Evolutionary conservation across 352 stramenopile genomes (phyloP), one percentile per base, ranked within the genome.

Genomic region (Phytophthora europaea): DNA sequence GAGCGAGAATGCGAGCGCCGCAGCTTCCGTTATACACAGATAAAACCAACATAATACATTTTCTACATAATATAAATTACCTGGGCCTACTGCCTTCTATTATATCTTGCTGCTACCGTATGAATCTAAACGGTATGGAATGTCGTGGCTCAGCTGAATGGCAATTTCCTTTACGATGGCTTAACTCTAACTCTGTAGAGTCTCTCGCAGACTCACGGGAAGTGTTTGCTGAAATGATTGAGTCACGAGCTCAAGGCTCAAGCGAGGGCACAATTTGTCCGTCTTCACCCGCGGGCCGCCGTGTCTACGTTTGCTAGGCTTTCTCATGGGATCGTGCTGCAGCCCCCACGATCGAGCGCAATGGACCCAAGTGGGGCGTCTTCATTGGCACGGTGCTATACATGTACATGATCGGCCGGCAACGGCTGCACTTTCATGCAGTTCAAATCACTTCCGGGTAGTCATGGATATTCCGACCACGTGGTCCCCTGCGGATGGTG

Each of bases 301-400:
- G 61, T 53, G 61, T 75, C 56, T 75, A 67, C 61, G 38, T 76
- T 69, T 63, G 38, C 38, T 34, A 16, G 67, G 47, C 61, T 75
- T 76, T 72, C 69, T 63, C 51, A 51, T 22, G n/a, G 54, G 67
- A 71, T 70, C 61, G 55, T 43, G 38, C 47, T 55, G 40, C 54
- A 59, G n/a, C 36, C 2, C 82, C 82, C 2, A 90, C 78, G 66
- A 85, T 92, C 62, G 86, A 94, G 61, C 80, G 82, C 52, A 76
- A 89, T 48, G 86, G 84, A 0, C 83, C 86, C 2, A 75, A 66
- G 10, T 69, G 65, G 40, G 81, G 75, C 60, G 72, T 89, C 23
- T 80, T 79, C 28, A 69, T 88, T 52, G 83, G 84, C 45, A 82
- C 81, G 9, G 63, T 70, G 10, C 43, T 81, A 18, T 94, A 82